Conservation (phyloP, 768 basidiomycete species). For the Mycena sanguinolenta region DNA sequence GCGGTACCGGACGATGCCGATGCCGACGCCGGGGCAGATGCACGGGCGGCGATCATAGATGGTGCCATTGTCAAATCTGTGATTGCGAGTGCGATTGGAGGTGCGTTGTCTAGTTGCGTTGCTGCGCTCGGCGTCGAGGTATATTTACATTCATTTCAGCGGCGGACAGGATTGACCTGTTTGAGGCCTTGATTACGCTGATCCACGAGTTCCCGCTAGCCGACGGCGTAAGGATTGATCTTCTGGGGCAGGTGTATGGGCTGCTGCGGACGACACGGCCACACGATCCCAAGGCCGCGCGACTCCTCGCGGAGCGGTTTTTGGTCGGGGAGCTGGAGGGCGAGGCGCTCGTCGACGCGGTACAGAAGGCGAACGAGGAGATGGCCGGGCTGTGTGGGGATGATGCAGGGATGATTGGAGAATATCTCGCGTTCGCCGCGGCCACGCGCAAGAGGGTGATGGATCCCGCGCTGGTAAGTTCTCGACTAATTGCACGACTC, state of each 20-base stretch:
- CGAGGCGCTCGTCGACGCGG: conserved; percentile 52
- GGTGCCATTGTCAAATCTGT: conserved; percentile 86
- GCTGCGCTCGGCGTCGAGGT: background rate
- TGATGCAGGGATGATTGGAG: conserved; percentile 45
- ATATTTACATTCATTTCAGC: conserved; percentile 45
- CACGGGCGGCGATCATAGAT: conserved; percentile 76
- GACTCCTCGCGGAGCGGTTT: conserved; percentile 50
- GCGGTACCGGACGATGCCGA: conserved; percentile 48
- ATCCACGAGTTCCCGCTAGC: conserved; percentile 50
- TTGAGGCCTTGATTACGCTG: conserved; percentile 53
- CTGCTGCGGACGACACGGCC: conserved; percentile 49
- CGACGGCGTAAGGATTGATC: conserved; percentile 45
- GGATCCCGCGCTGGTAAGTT: conserved; percentile 62
- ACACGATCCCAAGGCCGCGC: conserved; percentile 52
- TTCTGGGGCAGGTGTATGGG: conserved; percentile 55
- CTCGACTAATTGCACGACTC: conserved; percentile 34
- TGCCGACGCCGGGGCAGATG: conserved; percentile 56
- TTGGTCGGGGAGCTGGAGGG: conserved; percentile 48
- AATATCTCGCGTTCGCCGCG: conserved; percentile 68
- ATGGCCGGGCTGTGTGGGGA: conserved; percentile 44
- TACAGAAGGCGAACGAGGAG: conserved; percentile 56
- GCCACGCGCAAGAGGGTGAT: conserved; percentile 59
- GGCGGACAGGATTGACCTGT: conserved; percentile 57
- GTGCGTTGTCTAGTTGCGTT: conserved; percentile 51
- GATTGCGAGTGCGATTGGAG: conserved; percentile 80